phyloP scores from a whole-genome alignment of 306 rosid species.

The Cicer judaicum region DNA sequence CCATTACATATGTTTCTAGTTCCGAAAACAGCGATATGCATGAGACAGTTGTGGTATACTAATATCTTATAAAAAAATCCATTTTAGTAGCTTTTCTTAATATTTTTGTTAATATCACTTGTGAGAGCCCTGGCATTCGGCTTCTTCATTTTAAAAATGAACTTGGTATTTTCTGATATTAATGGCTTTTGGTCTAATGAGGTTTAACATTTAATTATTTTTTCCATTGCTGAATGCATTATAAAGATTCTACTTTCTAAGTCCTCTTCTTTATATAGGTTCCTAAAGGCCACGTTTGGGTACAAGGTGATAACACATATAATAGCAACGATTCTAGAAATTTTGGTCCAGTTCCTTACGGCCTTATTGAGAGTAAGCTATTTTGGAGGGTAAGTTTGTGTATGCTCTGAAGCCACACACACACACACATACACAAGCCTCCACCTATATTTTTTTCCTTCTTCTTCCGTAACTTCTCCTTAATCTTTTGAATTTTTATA shows the following conservation, averaged over 20 bases:
- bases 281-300: constrained; percentile 82
- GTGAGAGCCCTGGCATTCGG: constrained; percentile 2
- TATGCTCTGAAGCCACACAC: constrained; percentile 18
- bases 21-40: constrained; percentile 54
- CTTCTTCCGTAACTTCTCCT: neutral
- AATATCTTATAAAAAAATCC: neutral
- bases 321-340: constrained; percentile 63
- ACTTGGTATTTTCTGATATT: neutral
- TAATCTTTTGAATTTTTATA: constrained; percentile 32
- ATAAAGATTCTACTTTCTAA: constrained; percentile 29
- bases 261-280: constrained; percentile 51
- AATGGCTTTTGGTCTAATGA: neutral
- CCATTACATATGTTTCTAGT: constrained; percentile 57
- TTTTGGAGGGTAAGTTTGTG: constrained; percentile 69
- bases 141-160: constrained; percentile 8
- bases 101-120: constrained; percentile 1
- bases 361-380: constrained; percentile 61
- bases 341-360: constrained; percentile 79
- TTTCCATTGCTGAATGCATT: neutral
- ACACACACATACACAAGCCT: neutral
- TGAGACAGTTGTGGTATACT: constrained; percentile 68
- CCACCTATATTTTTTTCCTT: neutral
- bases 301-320: constrained; percentile 74
- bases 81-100: neutral
- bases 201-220: neutral